These are phyloP conservation scores for Eimeria necatrix DNA, from an alignment of 169 alveolate species.

Conservation along the genomic window DNA sequence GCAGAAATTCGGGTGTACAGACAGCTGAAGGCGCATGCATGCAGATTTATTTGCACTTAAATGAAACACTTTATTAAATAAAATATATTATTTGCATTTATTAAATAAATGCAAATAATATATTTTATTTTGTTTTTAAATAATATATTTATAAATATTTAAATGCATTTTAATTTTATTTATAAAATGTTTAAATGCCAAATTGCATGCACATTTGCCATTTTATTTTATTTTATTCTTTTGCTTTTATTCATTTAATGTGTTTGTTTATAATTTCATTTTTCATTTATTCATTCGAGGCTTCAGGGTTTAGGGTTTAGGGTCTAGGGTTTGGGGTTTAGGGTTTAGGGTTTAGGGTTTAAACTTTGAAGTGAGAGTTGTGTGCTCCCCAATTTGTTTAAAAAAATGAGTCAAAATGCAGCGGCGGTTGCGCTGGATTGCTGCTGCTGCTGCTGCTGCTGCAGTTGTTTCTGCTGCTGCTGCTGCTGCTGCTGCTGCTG, in stretches of 20 bases:
- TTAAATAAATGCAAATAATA: not conserved
- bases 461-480: too few species aligned
- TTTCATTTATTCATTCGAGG: not conserved
- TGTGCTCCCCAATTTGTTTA: not conserved
- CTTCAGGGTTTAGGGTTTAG: conserved; percentile 15
- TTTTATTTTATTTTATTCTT: too few species aligned
- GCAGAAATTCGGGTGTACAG: too few species aligned
- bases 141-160: too few species aligned
- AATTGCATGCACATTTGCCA: not conserved
- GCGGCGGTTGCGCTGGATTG: not conserved
- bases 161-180: too few species aligned
- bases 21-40: too few species aligned
- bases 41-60: too few species aligned
- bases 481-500: too few species aligned
- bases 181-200: not conserved
- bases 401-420: not conserved
- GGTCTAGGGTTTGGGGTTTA: too few species aligned
- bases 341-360: conserved; percentile 31
- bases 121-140: not conserved
- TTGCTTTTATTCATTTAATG: not conserved
- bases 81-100: too few species aligned
- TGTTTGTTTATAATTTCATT: not conserved
- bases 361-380: not conserved
- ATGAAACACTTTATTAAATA: too few species aligned
- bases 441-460: not conserved